Base-by-base conservation (phyloP, 495 filamentous ascomycete species). In the Penicillium lagena region DNA sequence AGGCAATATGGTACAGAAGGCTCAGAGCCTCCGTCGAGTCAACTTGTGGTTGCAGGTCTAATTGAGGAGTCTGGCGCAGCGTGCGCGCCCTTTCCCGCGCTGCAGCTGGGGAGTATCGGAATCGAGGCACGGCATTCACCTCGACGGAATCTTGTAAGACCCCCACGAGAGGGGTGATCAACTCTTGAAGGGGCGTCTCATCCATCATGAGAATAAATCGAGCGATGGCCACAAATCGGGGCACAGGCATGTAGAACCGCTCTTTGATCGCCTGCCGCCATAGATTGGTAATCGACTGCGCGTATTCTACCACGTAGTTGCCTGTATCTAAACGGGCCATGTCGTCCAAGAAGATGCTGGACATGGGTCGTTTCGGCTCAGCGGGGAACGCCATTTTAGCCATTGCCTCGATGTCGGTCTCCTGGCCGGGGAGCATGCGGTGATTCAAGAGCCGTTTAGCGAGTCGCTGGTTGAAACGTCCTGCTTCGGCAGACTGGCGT, bases 181-280 rank as follows among this genome's bases (percentile, higher is more conserved):
- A 55, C 17, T 69, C 56, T 13, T 69, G 49, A 15, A 70, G 70
- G 12, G 62, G 70, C 7, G 66, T 48, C 22, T 67, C 65, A 49
- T 80, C 73, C 49, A 73, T 60, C 36, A 65, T 56, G 11, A 88
- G 62, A 30, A 82, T 60, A 45, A 74, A 78, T 35, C 68, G 64
- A 14, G 80, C 56, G 15, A 84, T 60, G 37, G 78, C 70, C 40
- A 83, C 51, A 28, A 87, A 68, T 32, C 83, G 72, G 42, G 75
- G 70, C 4, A 87, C 49, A 5, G 84, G 77, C 15, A 64, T 58
- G 50, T 72, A 82, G 53, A 73, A 80, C 42, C 70, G 70, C 49
- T 86, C 84, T 17, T 68, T 59, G 37, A 87, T 57, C 47, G 80
- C 81, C 27, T 69, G 76, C 11, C 71, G 63, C 84, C 84, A 87